Base-by-base conservation (phyloP, 495 filamentous ascomycete species). In the Xylaria curta region DNA sequence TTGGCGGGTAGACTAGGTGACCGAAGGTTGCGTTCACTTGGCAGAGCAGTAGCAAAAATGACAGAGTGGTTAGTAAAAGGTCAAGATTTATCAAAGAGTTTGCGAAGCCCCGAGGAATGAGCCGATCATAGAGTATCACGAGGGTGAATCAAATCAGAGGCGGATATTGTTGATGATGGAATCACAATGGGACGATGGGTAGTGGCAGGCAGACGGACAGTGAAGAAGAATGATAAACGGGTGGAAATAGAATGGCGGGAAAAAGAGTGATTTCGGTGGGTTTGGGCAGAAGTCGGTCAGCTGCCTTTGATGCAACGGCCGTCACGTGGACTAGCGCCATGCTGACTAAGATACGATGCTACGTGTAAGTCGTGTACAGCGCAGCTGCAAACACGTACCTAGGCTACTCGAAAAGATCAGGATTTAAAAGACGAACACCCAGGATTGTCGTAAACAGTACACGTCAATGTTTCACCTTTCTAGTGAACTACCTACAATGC, bases 1-100 rank as follows among this genome's bases (percentile, higher is more conserved):
- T 59, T 26, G 61, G 49, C 21, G 68, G 56, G 28, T 15, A 51
- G 15, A 12, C n/a, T 44, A 17, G 66, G 60, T 36, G 46, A 62
- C 24, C 24, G 40, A 28, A 31, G 38, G 21, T 10, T 38, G 42
- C 19, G 42, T 58, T 49, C 53, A 38, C 38, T 62, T 53, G 28
- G 49, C 17, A 40, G 28, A 70, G 44, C 38, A 40, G 54, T 17
- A 42, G 71, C 15, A 40, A 15, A 44, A 51, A 28, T 24, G 31
- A 54, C 40, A 59, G 47, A 8, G 63, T 73, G 31, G 71, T 74
- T 75, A 72, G 73, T 75, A 73, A 13, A 44, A 21, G 36, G 46
- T 70, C 47, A 31, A 33, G 47, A 63, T 21, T 47, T 31, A 46
- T 70, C n/a, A 44, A n/a, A 2, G 19, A 19, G 8, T n/a, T 42